phyloP scores from a whole-genome alignment of 108 stramenopile genomes.

The Discostella pseudostelligera region DNA sequence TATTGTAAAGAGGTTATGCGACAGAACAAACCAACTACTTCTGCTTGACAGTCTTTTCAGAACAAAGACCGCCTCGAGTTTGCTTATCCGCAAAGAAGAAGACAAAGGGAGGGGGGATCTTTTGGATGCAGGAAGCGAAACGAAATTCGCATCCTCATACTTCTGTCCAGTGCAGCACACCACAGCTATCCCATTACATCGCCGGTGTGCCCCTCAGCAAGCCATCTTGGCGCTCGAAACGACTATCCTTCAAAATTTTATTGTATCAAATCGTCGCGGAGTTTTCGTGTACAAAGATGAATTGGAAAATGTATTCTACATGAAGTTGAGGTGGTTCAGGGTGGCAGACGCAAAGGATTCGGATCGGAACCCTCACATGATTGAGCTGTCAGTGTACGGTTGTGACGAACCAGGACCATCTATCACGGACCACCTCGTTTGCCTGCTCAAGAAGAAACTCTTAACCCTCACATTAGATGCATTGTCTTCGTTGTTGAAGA shows the following conservation, averaged over 20 bases:
- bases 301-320: conserved; percentile 69
- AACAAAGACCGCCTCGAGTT: conserved; percentile 49
- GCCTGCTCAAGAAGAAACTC: conserved; percentile 61
- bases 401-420: conserved; percentile 58
- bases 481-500: conserved; percentile 62
- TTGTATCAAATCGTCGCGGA: conserved; percentile 64
- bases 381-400: conserved; percentile 70
- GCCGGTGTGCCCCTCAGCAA: conserved; percentile 61
- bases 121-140: background rate
- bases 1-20: conserved; percentile 34
- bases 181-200: conserved; percentile 48
- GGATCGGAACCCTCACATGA: conserved; percentile 27
- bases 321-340: conserved; percentile 46
- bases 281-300: conserved; percentile 82
- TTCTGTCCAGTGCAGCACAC: conserved; percentile 61
- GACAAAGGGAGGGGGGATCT: background rate
- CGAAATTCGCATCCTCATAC: conserved; percentile 39
- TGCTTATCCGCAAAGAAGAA: conserved; percentile 49
- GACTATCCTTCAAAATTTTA: conserved; percentile 73
- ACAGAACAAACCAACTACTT: conserved; percentile 67
- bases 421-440: conserved; percentile 62
- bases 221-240: conserved; percentile 57
- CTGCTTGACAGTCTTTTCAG: conserved; percentile 65
- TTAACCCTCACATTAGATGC: conserved; percentile 61
- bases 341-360: conserved; percentile 18